Evolutionary conservation across 176 grass and related monocot species (phyloP), one percentile per base, ranked within the genome.

Genomic region (Musa itinerans): DNA sequence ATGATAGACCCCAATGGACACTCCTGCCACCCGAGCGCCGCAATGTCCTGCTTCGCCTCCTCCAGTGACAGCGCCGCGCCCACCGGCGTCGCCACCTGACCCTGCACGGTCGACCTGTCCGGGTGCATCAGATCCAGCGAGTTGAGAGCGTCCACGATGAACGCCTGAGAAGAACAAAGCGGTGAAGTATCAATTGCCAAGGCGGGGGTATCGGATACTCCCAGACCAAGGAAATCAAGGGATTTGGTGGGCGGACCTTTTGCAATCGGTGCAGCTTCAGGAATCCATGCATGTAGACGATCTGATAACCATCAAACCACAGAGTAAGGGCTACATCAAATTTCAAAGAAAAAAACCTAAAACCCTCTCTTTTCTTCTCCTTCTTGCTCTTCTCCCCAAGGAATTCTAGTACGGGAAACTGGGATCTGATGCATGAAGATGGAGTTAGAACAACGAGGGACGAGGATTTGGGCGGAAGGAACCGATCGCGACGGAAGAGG

Each of bases 201-300:
- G 29, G 10, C 43, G 21, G 19, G 25, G 15, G 14, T 10, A 22
- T 50, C 12, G 4, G 25, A n/a, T 13, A 43, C 4, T 43, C 34
- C 34, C 34, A 43, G n/a, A 57, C 1, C 26, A 9, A 34, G 59
- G 20, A 10, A 34, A 59, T 23, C 63, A 16, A 25, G 17, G 43
- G 74, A 17, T 61, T 61, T 61, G 25, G 26, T 10, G 5, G 53
- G 19, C 12, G 25, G 56, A 86, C 88, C 88, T 89, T 89, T 29
- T 71, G 73, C 8, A 7, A 17, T n/a, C 25, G 75, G 75, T 86
- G 59, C 64, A 73, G 8, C 79, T 62, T 86, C 16, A 24, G 2
- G 81, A 92, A 89, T n/a, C 76, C 90, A 79, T 92, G 90, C 84
- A 89, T 84, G 84, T 51, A 79, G 75, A 92, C 50, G 79, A 92